Conservation (phyloP, 257 asterid species). For the Solanum commersonii region DNA sequence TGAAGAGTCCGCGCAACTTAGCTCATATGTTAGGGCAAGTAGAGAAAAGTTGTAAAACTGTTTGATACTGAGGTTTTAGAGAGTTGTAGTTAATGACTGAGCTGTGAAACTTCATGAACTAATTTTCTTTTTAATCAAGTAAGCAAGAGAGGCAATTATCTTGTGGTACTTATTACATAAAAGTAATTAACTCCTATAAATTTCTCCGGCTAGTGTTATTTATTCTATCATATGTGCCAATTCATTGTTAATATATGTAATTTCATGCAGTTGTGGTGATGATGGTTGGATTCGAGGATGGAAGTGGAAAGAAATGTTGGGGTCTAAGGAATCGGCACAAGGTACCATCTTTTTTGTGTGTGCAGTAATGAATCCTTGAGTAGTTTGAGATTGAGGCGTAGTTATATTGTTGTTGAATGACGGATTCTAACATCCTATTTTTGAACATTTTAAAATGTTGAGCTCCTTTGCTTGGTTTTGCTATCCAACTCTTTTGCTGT, state of each 20-base stretch:
- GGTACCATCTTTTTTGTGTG: conserved; percentile 31
- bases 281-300: conserved; percentile 95
- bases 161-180: background rate
- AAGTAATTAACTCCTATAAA: background rate
- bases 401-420: background rate
- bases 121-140: background rate
- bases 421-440: background rate
- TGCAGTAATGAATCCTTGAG: background rate
- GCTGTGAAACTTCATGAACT: background rate
- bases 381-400: background rate
- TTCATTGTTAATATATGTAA: background rate
- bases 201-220: background rate
- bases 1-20: background rate
- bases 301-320: conserved; percentile 64
- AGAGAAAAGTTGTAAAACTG: background rate
- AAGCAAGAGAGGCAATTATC: background rate
- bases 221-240: background rate
- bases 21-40: background rate
- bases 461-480: background rate
- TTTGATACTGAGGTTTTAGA: background rate
- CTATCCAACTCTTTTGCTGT: background rate
- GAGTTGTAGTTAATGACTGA: background rate
- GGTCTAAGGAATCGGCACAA: conserved; percentile 20
- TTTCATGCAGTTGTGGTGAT: conserved; percentile 77
- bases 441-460: background rate